Conservation (phyloP, 805 yeast species). For the Saccharomycopsis sp. region DNA sequence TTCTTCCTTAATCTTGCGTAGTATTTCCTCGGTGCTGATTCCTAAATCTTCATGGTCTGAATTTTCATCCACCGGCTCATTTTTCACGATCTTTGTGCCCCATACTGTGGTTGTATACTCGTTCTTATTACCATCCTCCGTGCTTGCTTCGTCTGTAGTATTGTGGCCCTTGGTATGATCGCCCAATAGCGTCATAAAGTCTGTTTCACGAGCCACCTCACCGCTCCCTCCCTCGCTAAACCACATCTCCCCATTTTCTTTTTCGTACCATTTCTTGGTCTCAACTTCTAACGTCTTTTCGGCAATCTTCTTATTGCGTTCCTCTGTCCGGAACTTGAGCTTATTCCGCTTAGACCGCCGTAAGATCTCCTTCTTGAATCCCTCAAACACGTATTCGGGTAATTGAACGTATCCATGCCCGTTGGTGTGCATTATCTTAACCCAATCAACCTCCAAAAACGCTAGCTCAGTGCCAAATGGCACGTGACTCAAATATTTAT, state of each 20-base stretch:
- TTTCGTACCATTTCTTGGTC: constrained; percentile 50
- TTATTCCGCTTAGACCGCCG: constrained; percentile 48
- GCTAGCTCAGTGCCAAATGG: constrained; percentile 84
- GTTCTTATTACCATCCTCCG: not conserved
- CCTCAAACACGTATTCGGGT: constrained; percentile 37
- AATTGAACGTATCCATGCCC: constrained; percentile 24
- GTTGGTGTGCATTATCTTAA: constrained; percentile 28
- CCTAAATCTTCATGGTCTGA: constrained; percentile 13
- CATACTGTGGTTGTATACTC: constrained; percentile 19
- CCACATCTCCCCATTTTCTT: constrained; percentile 42
- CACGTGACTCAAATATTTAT: constrained; percentile 71
- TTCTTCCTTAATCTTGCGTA: constrained; percentile 4
- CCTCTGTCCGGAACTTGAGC: constrained; percentile 50
- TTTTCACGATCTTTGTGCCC: constrained; percentile 17
- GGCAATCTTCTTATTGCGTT: constrained; percentile 50
- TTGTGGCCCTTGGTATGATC: no score
- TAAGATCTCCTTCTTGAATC: constrained; percentile 48
- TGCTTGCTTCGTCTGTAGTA: no score
- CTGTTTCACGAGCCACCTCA: not conserved
- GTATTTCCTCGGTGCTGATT: constrained; percentile 8
- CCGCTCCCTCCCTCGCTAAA: constrained; percentile 4
- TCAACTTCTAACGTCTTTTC: constrained; percentile 52
- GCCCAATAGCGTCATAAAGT: not conserved
- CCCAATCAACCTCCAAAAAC: constrained; percentile 84
- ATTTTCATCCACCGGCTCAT: not conserved